phyloP scores from a whole-genome alignment of 75 land plant species.

The Sequoiadendron giganteum region DNA sequence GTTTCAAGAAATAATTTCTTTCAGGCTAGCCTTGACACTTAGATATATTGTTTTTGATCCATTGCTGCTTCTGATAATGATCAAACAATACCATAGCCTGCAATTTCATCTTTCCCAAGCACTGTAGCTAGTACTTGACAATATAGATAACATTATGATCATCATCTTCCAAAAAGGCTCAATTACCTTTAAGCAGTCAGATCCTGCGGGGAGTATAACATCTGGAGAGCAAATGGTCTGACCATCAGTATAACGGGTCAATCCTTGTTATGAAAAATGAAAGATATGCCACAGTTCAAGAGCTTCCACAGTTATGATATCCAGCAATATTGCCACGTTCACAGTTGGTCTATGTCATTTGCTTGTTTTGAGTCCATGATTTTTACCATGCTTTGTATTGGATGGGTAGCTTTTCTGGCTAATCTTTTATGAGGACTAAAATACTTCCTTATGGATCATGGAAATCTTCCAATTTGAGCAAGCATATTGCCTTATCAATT shows the following conservation, averaged over 20 bases:
- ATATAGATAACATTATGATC: neutral
- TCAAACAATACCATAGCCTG: neutral
- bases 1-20: neutral
- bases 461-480: neutral
- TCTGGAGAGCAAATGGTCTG: neutral
- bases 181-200: neutral
- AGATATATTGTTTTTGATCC: neutral
- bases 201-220: neutral
- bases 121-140: neutral
- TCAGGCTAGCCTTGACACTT: neutral
- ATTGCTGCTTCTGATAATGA: neutral
- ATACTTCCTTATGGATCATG: neutral
- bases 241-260: neutral
- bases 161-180: neutral
- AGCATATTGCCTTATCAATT: neutral
- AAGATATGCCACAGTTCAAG: neutral
- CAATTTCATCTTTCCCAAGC: neutral
- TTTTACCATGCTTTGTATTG: neutral
- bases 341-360: neutral
- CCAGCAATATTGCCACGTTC: neutral
- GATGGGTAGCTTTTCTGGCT: neutral
- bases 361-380: neutral
- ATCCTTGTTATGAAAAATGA: neutral
- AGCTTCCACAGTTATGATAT: neutral
- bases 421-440: neutral